A percentile compares a stretch with the other conserved stretches of the same genome.
These are phyloP conservation scores for Selaginella moellendorffii DNA, from an alignment of 75 land plant genomes.

Conservation along the genomic window DNA sequence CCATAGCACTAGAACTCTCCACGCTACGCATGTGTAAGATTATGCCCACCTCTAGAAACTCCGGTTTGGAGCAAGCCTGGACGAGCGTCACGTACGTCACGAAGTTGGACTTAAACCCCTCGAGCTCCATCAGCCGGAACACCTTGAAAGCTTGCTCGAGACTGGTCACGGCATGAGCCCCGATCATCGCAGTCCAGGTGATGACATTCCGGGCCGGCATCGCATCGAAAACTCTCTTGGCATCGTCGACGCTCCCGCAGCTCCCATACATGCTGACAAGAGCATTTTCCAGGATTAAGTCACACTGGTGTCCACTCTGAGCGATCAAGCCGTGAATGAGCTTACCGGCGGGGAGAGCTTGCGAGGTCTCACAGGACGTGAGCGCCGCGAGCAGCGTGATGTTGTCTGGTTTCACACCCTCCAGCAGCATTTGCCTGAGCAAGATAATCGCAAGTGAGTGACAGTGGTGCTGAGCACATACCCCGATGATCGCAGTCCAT, in stretches of 20 bases:
- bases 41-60: neutral
- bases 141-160: neutral
- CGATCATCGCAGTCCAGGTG: constrained; percentile 1
- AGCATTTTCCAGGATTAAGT: constrained; percentile 3
- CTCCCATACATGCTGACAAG: constrained; percentile 8
- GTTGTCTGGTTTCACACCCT: neutral
- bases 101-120: neutral
- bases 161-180: neutral
- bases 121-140: neutral
- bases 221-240: neutral
- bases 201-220: neutral
- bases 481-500: neutral
- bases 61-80: neutral
- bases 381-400: neutral
- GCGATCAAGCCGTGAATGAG: neutral
- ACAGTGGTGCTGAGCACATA: neutral
- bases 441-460: neutral
- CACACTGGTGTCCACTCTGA: neutral
- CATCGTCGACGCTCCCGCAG: neutral
- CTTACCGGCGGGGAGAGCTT: neutral
- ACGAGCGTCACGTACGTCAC: neutral
- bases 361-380: neutral
- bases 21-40: neutral
- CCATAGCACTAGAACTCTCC: neutral
- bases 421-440: neutral